Evolutionary conservation across 1,284 basidiomycete genomes (phyloP), one percentile per base, ranked within the genome.

Genomic region (Hortiboletus rubellus): DNA sequence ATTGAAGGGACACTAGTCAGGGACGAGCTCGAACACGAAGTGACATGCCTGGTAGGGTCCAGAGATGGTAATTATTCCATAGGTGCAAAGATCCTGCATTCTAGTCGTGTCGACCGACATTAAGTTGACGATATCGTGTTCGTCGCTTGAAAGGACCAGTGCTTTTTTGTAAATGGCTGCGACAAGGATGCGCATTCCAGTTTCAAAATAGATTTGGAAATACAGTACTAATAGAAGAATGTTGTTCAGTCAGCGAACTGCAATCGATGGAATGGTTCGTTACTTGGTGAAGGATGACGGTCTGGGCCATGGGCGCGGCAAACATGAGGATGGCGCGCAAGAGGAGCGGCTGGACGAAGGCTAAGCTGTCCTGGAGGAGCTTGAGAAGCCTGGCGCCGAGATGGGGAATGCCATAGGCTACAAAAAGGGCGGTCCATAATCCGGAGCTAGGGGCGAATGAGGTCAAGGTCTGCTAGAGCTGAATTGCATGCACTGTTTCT

Each of bases 91-190:
- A 68, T 97, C 95, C 65, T 94, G 93, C 48, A 98, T 78, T 34
- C 94, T 81, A 17, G 87, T 90, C 0, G 94, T 87, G 66, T 93
- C 86, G 34, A 96, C 92, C 12, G 87, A 89, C 90, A 96, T 96
- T 30, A 97, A 74, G 70, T 98, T 98, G 63, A 97, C 93, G 50
- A 97, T 94, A 68, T 98, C 94, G 5, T 89, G 84, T 67, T 93
- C 94, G 58, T 94, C 89, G 63, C 89, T 94, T 9, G 91, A 92
- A 22, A 98, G 81, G 1, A 91, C 81, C 22, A 98, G 79, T 0
- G 92, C 84, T 72, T 98, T 97, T 60, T 87, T 80, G 77, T 96
- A 98, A 54, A 96, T 92, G 1, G 84, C 82, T 0, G 87, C 87
- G 38, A 98, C 85, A 22, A 98, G 81, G 1, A 97, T 85, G 17